Evolutionary conservation across 208 protist genomes (phyloP).

Genomic region (Leptomonas seymouri): DNA sequence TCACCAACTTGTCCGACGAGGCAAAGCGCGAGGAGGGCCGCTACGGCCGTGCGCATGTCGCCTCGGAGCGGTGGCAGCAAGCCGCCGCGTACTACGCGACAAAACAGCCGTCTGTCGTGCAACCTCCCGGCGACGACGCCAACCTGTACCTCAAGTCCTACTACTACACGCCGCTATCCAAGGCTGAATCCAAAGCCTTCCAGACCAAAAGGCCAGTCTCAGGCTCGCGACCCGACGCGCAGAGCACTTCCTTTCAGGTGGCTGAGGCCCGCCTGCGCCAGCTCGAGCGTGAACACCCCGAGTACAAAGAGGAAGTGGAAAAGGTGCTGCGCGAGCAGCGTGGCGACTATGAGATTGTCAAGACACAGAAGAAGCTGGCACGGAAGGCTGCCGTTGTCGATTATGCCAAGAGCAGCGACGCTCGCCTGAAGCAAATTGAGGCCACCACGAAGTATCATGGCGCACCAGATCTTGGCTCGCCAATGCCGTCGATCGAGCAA

Average conservation of each 20-base stretch:
- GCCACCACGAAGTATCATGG: constrained; percentile 36
- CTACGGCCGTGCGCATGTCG: constrained; percentile 49
- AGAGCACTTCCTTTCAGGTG: constrained; percentile 49
- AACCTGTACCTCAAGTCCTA: constrained; percentile 58
- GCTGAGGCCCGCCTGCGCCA: constrained; percentile 59
- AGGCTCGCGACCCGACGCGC: constrained; percentile 11
- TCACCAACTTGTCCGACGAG: constrained; percentile 62
- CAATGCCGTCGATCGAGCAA: constrained; percentile 33
- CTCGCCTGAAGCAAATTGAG: constrained; percentile 39
- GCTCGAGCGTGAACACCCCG: constrained; percentile 41
- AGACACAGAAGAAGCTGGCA: constrained; percentile 48
- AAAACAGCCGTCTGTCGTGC: constrained; percentile 22
- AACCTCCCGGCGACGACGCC: constrained; percentile 34
- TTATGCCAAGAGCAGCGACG: constrained; percentile 49
- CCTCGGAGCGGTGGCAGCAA: constrained; percentile 30
- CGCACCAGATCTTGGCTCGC: constrained; percentile 35
- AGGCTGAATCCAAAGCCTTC: constrained; percentile 11
- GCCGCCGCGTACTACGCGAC: constrained; percentile 37
- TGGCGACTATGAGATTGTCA: constrained; percentile 55
- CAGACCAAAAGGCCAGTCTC: constrained; percentile 12
- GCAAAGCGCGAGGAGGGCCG: constrained; percentile 69
- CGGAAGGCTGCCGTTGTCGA: constrained; percentile 43
- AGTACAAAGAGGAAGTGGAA: constrained; percentile 32
- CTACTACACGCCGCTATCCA: constrained; percentile 47
- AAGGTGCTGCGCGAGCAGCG: constrained; percentile 35